Conservation (phyloP, 441 rosid species). For the Pelargonium australe region DNA sequence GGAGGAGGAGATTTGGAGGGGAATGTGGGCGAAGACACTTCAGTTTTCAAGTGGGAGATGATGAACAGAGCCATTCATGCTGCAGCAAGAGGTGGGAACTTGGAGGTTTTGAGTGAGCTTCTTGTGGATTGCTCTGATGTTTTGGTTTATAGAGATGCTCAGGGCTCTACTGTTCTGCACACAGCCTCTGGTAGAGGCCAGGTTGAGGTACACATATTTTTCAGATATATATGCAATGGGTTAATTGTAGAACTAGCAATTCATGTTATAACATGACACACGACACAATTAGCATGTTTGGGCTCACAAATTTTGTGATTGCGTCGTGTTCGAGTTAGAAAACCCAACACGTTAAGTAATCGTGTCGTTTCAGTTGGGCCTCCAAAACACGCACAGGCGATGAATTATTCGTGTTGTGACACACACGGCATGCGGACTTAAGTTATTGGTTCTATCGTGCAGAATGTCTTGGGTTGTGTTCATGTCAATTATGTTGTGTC, state of each 20-base stretch:
- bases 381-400: no score
- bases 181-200: constrained; percentile 82
- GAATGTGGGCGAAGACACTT: constrained; percentile 28
- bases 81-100: constrained; percentile 85
- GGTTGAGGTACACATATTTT: constrained; percentile 42
- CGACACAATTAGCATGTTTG: no score
- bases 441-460: no score
- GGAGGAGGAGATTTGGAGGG: constrained; percentile 30
- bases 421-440: no score
- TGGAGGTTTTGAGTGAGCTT: constrained; percentile 53
- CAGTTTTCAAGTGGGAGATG: constrained; percentile 57
- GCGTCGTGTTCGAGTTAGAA: no score
- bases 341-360: no score
- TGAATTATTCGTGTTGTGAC: no score
- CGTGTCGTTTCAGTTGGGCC: no score
- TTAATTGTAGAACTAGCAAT: background rate
- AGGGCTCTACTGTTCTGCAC: constrained; percentile 70
- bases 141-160: constrained; percentile 46
- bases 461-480: no score
- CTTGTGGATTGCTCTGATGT: constrained; percentile 37
- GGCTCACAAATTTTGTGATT: background rate
- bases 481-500: no score
- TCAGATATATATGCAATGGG: background rate
- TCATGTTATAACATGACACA: no score
- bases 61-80: constrained; percentile 81